Base-by-base conservation (phyloP, 108 stramenopile species). In the Stephanodiscus triporus region DNA sequence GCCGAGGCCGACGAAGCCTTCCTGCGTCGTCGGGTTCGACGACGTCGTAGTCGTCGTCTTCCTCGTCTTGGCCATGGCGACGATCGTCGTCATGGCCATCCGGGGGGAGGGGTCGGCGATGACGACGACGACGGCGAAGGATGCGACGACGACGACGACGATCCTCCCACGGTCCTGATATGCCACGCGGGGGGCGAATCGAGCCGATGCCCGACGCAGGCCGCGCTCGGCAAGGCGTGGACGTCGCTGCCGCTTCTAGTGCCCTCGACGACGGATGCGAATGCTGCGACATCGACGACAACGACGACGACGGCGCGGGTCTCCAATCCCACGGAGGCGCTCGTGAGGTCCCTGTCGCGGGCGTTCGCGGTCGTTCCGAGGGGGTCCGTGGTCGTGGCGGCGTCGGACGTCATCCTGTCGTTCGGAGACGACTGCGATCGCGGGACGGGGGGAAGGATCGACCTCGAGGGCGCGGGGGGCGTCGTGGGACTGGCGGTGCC, bases 151-250 rank as follows among this genome's bases (percentile, higher is more conserved):
- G 36, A 32, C 51, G 58, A 51, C 22, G 50, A 27, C 36, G 38
- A 40, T 9, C 20, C n/a, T 5, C 67, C 81, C 20, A 70, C 79
- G 16, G 66, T 89, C 6, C 49, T 87, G 24, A 87, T 87, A 45
- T 66, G 91, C 62, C 93, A 94, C 63, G 93, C 93, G 4, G 93
- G 93, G 27, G 93, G 93, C 26, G 86, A 91, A 59, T 90, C 89
- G 1, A 88, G 86, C 8, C 81, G 93, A 34, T 94, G 89, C 82
- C 90, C 90, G 4, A 84, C 88, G 4, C 90, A 89, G 76, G 91
- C 91, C 86, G 79, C 82, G 27, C 54, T 94, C 3, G 93, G 93
- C 17, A 94, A 94, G 65, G 88, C 93, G 6, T 94, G 93, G 93
- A 89, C 86, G 14, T 74, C 75, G 20, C 70, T 94, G 19, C 90